These are phyloP conservation scores for Talaromyces sp. DNA, from an alignment of 2,329 filamentous ascomycete genomes.

Conservation along the genomic window DNA sequence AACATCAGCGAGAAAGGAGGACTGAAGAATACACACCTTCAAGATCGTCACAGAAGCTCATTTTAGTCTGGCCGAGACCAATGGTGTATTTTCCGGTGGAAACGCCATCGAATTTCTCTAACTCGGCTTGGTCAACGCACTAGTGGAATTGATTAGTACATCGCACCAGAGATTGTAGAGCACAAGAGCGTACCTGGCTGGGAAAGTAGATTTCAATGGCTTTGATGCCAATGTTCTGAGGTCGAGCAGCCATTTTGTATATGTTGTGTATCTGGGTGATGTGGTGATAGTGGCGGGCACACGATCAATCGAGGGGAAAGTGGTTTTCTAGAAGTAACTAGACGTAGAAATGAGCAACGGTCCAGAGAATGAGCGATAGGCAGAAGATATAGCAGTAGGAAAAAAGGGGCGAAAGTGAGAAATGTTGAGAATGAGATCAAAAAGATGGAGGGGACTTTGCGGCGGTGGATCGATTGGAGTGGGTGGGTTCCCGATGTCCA, in stretches of 20 bases:
- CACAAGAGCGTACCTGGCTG: constrained; percentile 64
- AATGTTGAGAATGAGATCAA: background rate
- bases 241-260: constrained; percentile 64
- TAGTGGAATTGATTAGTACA: constrained; percentile 32
- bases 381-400: background rate
- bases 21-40: constrained; percentile 57
- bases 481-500: background rate
- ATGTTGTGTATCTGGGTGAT: background rate
- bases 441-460: background rate
- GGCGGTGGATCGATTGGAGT: background rate
- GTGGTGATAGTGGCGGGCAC: background rate
- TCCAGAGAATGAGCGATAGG: background rate
- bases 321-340: background rate
- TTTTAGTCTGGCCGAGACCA: constrained; percentile 84
- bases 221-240: constrained; percentile 87
- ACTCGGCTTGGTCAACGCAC: constrained; percentile 80
- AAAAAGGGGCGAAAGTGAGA: background rate
- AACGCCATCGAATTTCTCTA: constrained; percentile 84
- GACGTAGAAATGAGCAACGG: background rate
- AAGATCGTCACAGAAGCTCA: constrained; percentile 87
- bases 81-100: constrained; percentile 83
- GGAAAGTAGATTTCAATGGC: constrained; percentile 89
- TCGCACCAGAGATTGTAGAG: background rate
- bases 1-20: background rate
- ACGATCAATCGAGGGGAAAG: background rate